phyloP scores from a whole-genome alignment of 768 basidiomycete genomes.

The Lactifluus echinatus region DNA sequence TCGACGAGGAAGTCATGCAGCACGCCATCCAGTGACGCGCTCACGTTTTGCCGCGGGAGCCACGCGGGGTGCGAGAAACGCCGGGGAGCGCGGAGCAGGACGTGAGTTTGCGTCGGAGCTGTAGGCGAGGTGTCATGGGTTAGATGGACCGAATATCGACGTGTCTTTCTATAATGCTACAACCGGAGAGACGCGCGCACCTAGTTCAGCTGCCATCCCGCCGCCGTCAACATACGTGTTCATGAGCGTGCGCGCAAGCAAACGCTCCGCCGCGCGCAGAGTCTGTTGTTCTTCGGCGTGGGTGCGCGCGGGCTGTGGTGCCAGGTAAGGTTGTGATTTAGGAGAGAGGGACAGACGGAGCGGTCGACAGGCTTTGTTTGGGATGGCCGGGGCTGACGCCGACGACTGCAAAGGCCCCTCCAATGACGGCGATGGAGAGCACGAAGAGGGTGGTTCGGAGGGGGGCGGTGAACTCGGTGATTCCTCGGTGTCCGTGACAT shows the following conservation, averaged over 20 bases:
- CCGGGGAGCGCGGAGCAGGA: constrained; percentile 40
- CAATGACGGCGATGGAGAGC: constrained; percentile 24
- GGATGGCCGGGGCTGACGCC: constrained; percentile 2
- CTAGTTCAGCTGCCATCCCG: constrained; percentile 36
- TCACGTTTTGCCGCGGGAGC: constrained; percentile 38
- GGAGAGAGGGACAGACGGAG: constrained; percentile 11
- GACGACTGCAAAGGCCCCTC: constrained; percentile 7
- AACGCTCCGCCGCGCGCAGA: constrained; percentile 31
- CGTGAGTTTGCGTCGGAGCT: constrained; percentile 42
- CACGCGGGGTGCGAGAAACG: constrained; percentile 40
- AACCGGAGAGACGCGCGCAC: constrained; percentile 24
- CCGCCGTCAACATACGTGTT: constrained; percentile 36
- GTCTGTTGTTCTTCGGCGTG: constrained; percentile 30
- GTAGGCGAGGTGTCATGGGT: background rate
- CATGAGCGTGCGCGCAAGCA: constrained; percentile 38
- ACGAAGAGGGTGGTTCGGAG: constrained; percentile 25
- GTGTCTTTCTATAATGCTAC: too few relatives aligned
- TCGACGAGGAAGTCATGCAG: constrained; percentile 31
- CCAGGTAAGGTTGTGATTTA: constrained; percentile 6
- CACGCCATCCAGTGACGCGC: constrained; percentile 30
- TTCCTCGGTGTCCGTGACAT: constrained; percentile 3
- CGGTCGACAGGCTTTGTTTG: constrained; percentile 11
- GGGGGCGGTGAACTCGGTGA: constrained; percentile 10
- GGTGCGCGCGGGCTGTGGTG: constrained; percentile 10
- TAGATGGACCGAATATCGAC: background rate